Evolutionary conservation across 1,139 yeast genomes (phyloP), one percentile per base, ranked within the genome.

Genomic region (Nakaseomyces kungkrabaensis): DNA sequence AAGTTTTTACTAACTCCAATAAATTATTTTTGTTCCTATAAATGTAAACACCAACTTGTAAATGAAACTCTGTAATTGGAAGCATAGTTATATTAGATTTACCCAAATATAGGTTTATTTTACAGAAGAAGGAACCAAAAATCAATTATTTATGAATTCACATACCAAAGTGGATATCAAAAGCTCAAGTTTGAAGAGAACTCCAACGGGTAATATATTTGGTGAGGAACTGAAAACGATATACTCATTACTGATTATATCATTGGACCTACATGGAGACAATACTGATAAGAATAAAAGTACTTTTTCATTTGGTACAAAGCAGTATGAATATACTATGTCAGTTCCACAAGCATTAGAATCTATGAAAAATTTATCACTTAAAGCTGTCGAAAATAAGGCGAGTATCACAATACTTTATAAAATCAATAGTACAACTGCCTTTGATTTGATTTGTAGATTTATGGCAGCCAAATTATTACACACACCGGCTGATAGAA

Each of bases 401-500:
- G 75, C 86, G 0, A 72, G 76, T 4, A 78, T 88, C 4, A 73
- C 77, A 3, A 75, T 85, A 5, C 75, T 82, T 0, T 86, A 85
- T 60, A 68, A 72, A 13, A 78, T 88, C 37, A 77, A 74, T 49
- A 66, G 72, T 0, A 77, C 74, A 5, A 66, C 81, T 41, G 87
- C 88, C 0, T 52, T 60, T 7, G 68, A 72, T 0, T 65, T 86
- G 24, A 56, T 89, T 9, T 69, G 68, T 33, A 68, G 72, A 26
- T 87, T 86, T 61, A 79, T 80, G 71, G 71, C 71, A 1, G 86
- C 94, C 0, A 82, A 80, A 52, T 68, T 89, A 4, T 58, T 90
- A 9, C 96, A 89, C 61, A 78, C 81, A 26, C 96, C 96, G 0
- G 76, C 78, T 6, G 90, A 85, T 56, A 72, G 94, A 57, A 83